Conservation (phyloP, 768 basidiomycete genomes). For the Nidularia sp. region DNA sequence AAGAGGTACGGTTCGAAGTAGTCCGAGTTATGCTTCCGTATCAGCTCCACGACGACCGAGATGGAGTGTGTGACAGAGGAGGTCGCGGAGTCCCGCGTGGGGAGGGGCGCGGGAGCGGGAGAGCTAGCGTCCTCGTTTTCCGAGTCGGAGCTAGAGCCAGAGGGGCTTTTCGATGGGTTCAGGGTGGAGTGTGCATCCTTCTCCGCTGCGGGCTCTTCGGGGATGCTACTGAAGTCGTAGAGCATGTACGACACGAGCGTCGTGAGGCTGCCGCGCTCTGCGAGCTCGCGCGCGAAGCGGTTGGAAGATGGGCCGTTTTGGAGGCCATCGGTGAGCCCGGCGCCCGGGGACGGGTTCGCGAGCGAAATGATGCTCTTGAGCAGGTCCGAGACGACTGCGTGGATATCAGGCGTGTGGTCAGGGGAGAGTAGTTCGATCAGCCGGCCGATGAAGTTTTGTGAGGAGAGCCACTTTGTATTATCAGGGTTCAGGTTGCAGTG, state of each 20-base stretch:
- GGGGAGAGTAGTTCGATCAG: constrained; percentile 84
- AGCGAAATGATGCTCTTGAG: constrained; percentile 94
- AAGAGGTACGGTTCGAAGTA: constrained; percentile 98
- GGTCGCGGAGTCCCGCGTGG: constrained; percentile 48
- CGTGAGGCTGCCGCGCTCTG: constrained; percentile 62
- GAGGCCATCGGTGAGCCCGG: constrained; percentile 65
- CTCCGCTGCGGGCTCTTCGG: neutral
- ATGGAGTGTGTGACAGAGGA: constrained; percentile 87
- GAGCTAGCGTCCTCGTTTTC: no score
- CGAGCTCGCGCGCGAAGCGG: constrained; percentile 85
- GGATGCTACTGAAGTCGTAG: constrained; percentile 43
- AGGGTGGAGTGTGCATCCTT: neutral
- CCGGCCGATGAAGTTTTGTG: constrained; percentile 75
- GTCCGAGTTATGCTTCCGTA: constrained; percentile 97
- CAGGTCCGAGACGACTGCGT: constrained; percentile 84
- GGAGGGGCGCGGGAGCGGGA: constrained; percentile 11
- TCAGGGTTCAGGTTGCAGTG: neutral
- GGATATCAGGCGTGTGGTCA: constrained; percentile 65
- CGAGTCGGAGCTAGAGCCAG: no score
- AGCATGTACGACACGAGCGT: constrained; percentile 77
- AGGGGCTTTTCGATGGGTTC: neutral
- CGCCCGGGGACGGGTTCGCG: constrained; percentile 82
- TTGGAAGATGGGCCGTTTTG: constrained; percentile 78
- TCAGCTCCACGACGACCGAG: constrained; percentile 87
- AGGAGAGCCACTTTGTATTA: constrained; percentile 72